Evolutionary conservation across 1,284 basidiomycete genomes (phyloP).

Genomic region (Uromyces viciae-fabae): DNA sequence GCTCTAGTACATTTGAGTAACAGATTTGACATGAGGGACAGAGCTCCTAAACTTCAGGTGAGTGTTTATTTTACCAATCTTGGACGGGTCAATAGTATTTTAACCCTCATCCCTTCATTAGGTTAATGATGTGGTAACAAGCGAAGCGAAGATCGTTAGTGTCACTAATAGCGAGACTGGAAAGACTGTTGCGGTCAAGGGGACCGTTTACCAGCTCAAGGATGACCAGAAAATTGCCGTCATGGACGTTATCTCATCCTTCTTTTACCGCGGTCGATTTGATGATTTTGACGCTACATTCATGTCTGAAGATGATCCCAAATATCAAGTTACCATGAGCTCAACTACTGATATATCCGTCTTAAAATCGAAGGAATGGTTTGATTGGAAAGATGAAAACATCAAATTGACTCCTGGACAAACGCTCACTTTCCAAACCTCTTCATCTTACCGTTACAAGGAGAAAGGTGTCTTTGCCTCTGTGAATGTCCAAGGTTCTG

Average conservation of each 20-base stretch:
- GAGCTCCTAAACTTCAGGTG: constrained; percentile 41
- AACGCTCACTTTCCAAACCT: constrained; percentile 80
- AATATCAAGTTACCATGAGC: constrained; percentile 73
- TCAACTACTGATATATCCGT: constrained; percentile 82
- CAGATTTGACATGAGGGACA: constrained; percentile 57
- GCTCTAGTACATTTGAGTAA: constrained; percentile 96
- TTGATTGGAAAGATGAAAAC: constrained; percentile 83
- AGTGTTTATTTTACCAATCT: background rate
- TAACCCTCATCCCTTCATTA: constrained; percentile 61
- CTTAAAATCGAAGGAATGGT: constrained; percentile 94
- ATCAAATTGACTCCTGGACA: constrained; percentile 74
- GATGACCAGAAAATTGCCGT: constrained; percentile 65
- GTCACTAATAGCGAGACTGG: constrained; percentile 87
- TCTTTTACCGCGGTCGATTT: constrained; percentile 94
- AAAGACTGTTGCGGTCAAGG: constrained; percentile 72
- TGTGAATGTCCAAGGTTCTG: constrained; percentile 76
- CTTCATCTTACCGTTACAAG: constrained; percentile 81
- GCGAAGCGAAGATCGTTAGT: constrained; percentile 80
- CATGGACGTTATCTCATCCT: constrained; percentile 88
- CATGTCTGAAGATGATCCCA: constrained; percentile 80
- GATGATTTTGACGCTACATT: constrained; percentile 92
- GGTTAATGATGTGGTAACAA: constrained; percentile 83
- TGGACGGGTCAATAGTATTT: background rate
- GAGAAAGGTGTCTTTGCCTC: constrained; percentile 80
- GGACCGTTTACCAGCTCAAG: constrained; percentile 78